A percentile compares a stretch with the other conserved stretches of the same genome.
These are phyloP conservation scores for Nitzschia sp. DNA, from an alignment of 108 stramenopile genomes.

Conservation along the genomic window DNA sequence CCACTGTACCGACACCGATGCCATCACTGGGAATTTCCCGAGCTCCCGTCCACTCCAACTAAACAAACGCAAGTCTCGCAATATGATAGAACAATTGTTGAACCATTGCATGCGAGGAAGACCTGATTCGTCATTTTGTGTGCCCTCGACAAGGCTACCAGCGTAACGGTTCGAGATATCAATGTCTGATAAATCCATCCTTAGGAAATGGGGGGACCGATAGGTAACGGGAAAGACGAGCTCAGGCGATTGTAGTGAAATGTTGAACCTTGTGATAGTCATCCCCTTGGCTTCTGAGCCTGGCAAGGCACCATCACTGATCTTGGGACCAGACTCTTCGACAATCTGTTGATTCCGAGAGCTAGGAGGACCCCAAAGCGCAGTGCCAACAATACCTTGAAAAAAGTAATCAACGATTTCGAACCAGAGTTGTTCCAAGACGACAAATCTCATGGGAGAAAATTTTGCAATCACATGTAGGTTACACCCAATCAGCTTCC, in stretches of 20 bases:
- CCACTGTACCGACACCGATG: constrained; percentile 47
- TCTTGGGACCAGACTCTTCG: neutral
- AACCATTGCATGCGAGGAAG: constrained; percentile 55
- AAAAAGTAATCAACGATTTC: constrained; percentile 84
- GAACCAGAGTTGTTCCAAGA: constrained; percentile 73
- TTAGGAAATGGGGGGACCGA: constrained; percentile 56
- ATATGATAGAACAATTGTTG: constrained; percentile 48
- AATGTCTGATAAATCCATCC: constrained; percentile 36
- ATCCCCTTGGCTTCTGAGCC: constrained; percentile 47
- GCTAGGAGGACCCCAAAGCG: constrained; percentile 56
- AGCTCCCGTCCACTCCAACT: constrained; percentile 47
- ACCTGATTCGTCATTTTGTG: neutral
- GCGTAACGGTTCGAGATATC: constrained; percentile 42
- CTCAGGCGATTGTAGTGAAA: constrained; percentile 59
- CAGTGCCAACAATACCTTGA: constrained; percentile 68
- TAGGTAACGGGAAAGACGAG: constrained; percentile 72
- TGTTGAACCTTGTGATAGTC: constrained; percentile 50
- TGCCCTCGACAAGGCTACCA: constrained; percentile 17
- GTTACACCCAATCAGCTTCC: constrained; percentile 48
- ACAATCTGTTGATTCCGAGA: constrained; percentile 12
- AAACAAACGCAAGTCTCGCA: constrained; percentile 30
- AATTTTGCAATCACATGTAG: constrained; percentile 43
- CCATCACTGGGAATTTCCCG: constrained; percentile 20
- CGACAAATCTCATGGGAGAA: constrained; percentile 75
- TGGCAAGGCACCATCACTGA: constrained; percentile 2